These are phyloP conservation scores for Plasmodium berghei DNA, from an alignment of 169 alveolate species.

Conservation along the genomic window DNA sequence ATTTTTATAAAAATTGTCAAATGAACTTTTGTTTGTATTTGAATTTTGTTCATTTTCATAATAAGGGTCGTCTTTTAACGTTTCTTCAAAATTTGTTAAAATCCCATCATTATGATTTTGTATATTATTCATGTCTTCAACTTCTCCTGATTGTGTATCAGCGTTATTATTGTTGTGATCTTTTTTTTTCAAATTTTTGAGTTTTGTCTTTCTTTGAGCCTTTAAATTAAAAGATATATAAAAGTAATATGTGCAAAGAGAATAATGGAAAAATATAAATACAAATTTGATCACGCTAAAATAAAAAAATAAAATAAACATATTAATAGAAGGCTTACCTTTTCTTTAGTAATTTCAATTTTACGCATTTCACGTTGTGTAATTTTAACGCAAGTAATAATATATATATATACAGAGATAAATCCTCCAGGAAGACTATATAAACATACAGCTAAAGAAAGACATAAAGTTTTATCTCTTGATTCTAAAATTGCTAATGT, in stretches of 20 bases:
- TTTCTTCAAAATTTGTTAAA: slow-evolving; percentile 8
- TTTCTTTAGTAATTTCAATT: slow-evolving; percentile 40
- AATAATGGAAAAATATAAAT: not conserved
- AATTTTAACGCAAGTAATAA: slow-evolving; percentile 63
- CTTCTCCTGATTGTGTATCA: not conserved
- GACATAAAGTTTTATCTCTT: slow-evolving; percentile 55
- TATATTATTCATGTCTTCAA: not conserved
- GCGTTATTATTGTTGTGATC: not conserved
- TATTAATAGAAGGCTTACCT: slow-evolving; percentile 5
- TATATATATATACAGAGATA: slow-evolving; percentile 42
- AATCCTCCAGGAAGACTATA: slow-evolving; percentile 69
- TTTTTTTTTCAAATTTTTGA: slow-evolving; percentile 33
- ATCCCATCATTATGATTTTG: slow-evolving; percentile 10
- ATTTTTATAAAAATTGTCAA: not conserved
- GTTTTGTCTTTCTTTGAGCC: slow-evolving; percentile 66
- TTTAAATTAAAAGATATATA: not conserved
- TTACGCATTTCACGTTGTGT: slow-evolving; percentile 50
- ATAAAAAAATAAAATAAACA: not conserved
- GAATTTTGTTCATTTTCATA: not conserved
- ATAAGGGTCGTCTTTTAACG: slow-evolving; percentile 16
- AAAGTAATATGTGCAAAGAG: not conserved
- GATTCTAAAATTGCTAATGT: slow-evolving; percentile 68
- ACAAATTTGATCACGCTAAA: not conserved
- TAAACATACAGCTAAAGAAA: slow-evolving; percentile 69
- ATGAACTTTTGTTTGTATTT: not conserved